Base-by-base conservation (phyloP, 805 yeast genomes). In the Yarrowia sp. region DNA sequence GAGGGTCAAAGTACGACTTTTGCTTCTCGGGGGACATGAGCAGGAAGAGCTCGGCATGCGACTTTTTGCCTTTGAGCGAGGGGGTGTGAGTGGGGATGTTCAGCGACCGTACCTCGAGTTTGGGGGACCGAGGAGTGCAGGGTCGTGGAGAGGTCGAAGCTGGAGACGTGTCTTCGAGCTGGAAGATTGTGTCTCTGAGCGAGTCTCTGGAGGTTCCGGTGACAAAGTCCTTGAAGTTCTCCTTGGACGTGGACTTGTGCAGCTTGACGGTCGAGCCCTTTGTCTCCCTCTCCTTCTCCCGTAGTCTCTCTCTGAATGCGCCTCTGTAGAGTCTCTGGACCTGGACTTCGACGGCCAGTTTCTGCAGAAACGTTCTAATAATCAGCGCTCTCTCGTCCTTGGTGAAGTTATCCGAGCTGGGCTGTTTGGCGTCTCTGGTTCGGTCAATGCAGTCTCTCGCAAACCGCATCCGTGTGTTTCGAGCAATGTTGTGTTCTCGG, bases 301-400 rank as follows among this genome's bases (percentile, higher is more conserved):
- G 38, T 5, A 63, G 43, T 8, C 69, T 46, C 50, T 65, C 67
- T 19, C 71, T 43, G 19, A 82, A 68, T 32, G 81, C 75, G 2
- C 87, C 88, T 72, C 83, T 84, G 75, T 83, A 88, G 11, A 89
- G 84, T 61, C 93, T 77, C 11, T 85, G 85, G n/a, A 87, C 85
- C 76, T 89, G 93, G 15, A 88, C 85, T 69, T 84, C 82, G 67
- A 86, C 83, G 15, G 90, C 90, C 59, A 89, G 73, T 56, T 78
- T 82, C 22, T 77, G 79, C 40, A 88, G 77, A 74, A 86, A 89
- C 10, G 75, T 76, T 35, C 78, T 70, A 15, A 89, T 83, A 38
- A 88, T 83, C 15, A 70, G 58, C 0, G 83, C 79, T 58, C 86
- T 77, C 58, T 81, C 84, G 65, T 81, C 79, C 53, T 82, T 81